Evolutionary conservation across 495 filamentous ascomycete species (phyloP).

Genomic region (Neurospora sp.): DNA sequence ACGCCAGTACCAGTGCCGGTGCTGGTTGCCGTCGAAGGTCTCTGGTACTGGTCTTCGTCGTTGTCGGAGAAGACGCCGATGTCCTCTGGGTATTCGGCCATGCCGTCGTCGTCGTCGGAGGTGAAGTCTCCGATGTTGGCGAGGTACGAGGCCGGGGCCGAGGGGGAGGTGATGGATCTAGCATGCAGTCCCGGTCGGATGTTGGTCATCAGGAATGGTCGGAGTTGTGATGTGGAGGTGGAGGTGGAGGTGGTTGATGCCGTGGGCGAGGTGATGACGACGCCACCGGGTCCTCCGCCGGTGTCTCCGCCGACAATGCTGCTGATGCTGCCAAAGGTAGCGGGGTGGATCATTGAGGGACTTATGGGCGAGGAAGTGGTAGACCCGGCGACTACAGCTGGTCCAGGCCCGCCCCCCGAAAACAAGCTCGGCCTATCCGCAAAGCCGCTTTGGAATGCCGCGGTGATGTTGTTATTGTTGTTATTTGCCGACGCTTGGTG

Average conservation of each 20-base stretch:
- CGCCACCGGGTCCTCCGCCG: slow-evolving; percentile 31
- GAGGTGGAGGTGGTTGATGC: slow-evolving; percentile 8
- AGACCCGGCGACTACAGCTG: not conserved
- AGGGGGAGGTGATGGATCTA: slow-evolving; percentile 66
- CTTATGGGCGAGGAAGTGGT: not conserved
- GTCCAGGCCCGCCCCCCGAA: slow-evolving; percentile 28
- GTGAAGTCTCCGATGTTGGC: slow-evolving; percentile 47
- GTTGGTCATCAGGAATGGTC: not conserved
- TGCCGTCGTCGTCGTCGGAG: slow-evolving; percentile 26
- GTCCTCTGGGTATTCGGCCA: slow-evolving; percentile 32
- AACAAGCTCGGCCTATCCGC: slow-evolving; percentile 53
- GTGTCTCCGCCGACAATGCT: slow-evolving; percentile 36
- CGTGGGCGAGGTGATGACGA: not conserved
- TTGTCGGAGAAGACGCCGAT: slow-evolving; percentile 38
- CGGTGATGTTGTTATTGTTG: slow-evolving; percentile 17
- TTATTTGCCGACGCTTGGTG: slow-evolving; percentile 53
- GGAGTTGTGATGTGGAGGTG: not conserved
- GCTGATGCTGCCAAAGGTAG: not conserved
- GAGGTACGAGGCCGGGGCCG: slow-evolving; percentile 45
- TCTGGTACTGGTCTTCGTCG: slow-evolving; percentile 33
- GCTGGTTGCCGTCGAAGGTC: not conserved
- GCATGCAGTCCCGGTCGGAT: slow-evolving; percentile 49
- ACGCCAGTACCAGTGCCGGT: not conserved
- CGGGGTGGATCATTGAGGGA: not conserved
- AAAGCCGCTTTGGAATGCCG: slow-evolving; percentile 81